Evolutionary conservation across 73 alveolate genomes (phyloP).

Genomic region (Loxodes magnus): DNA sequence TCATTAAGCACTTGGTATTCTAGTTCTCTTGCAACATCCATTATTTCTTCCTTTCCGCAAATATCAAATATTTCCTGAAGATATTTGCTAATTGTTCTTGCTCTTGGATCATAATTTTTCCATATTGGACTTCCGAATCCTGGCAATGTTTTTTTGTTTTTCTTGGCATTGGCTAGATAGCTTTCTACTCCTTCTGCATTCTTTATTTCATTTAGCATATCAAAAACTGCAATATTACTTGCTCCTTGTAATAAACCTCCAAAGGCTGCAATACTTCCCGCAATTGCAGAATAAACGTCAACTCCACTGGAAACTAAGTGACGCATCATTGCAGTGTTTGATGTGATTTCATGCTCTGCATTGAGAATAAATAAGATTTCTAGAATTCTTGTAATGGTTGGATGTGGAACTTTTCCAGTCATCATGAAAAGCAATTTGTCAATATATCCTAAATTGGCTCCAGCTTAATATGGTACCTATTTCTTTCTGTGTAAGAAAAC

Average conservation of each 20-base stretch:
- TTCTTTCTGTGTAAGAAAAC: conserved; percentile 70
- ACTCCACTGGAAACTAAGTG: conserved; percentile 65
- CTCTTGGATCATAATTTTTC: conserved; percentile 82
- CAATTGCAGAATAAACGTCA: conserved; percentile 63
- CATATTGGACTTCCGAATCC: conserved; percentile 90
- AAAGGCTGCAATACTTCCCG: conserved; percentile 86
- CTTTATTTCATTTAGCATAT: conserved; percentile 79
- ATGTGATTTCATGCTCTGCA: conserved; percentile 89
- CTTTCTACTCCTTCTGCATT: conserved; percentile 41
- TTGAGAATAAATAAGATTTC: conserved; percentile 80
- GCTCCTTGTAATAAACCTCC: conserved; percentile 91
- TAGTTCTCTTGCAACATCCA: conserved; percentile 78
- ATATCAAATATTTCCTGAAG: conserved; percentile 65
- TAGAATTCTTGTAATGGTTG: conserved; percentile 52
- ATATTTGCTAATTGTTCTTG: conserved; percentile 55
- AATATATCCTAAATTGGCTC: conserved; percentile 56
- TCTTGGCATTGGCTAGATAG: conserved; percentile 52
- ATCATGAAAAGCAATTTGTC: conserved; percentile 82
- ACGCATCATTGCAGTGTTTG: conserved; percentile 83
- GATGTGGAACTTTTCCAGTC: conserved; percentile 58
- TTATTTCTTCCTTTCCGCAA: conserved; percentile 76
- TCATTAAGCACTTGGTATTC: conserved; percentile 72
- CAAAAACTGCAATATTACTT: conserved; percentile 81
- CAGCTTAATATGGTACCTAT: conserved; percentile 49
- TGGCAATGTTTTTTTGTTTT: conserved; percentile 42